Percentiles rank a stretch among this genome's conserved stretches.
These are phyloP conservation scores for Candida nanaspora DNA, from an alignment of 805 yeast species.

Conservation along the genomic window DNA sequence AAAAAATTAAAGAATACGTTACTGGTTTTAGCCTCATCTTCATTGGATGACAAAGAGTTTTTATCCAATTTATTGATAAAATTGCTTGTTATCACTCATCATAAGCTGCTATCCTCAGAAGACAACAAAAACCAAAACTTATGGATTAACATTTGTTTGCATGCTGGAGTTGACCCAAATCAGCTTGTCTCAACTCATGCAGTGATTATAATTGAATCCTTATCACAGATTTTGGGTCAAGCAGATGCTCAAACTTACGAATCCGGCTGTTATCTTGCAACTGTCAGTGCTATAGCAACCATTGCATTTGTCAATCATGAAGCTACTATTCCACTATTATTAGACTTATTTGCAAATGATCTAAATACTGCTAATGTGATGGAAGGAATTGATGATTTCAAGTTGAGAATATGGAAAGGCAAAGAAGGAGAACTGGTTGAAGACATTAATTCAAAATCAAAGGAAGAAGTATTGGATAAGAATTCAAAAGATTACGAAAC, in stretches of 20 bases:
- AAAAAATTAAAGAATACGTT: constrained; percentile 17
- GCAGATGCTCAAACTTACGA: constrained; percentile 21
- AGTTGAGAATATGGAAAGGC: constrained; percentile 60
- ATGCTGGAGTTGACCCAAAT: constrained; percentile 60
- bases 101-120: constrained; percentile 21
- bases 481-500: constrained; percentile 82
- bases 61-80: constrained; percentile 29
- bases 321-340: constrained; percentile 43
- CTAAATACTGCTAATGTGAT: constrained; percentile 29
- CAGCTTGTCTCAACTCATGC: constrained; percentile 31
- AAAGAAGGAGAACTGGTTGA: constrained; percentile 63
- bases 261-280: constrained; percentile 44
- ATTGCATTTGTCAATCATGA: constrained; percentile 55
- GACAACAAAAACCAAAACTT: constrained; percentile 30
- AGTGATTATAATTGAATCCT: constrained; percentile 17
- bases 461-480: constrained; percentile 46
- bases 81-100: constrained; percentile 39
- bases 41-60: constrained; percentile 12
- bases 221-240: constrained; percentile 7
- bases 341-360: constrained; percentile 34
- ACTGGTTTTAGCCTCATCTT: constrained; percentile 3
- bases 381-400: constrained; percentile 36
- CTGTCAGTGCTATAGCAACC: constrained; percentile 39
- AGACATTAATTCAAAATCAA: constrained; percentile 28
- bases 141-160: constrained; percentile 74